These are phyloP conservation scores for Phycomyces blakesleeanus DNA, from an alignment of 192 early-diverging fungal genomes.

Conservation along the genomic window DNA sequence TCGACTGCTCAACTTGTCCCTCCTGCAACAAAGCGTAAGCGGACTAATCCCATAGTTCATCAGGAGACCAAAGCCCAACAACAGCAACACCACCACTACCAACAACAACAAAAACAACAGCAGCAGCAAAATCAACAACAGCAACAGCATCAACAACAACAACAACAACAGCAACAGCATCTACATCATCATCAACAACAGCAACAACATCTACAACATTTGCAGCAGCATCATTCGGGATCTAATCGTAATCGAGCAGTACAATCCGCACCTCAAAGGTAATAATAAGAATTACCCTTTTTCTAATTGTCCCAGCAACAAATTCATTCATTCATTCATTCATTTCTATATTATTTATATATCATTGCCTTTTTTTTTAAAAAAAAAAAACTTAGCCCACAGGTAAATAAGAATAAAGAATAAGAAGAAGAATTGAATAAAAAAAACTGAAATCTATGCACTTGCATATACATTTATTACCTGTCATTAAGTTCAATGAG, in stretches of 20 bases:
- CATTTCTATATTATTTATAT: too few relatives aligned
- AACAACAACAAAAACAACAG: conserved; percentile 4
- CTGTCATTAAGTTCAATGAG: conserved; percentile 11
- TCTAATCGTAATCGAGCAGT: not conserved
- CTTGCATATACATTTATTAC: too few relatives aligned
- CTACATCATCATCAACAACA: not conserved
- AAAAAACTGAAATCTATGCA: too few relatives aligned
- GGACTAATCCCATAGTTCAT: conserved; percentile 11
- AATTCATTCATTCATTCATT: too few relatives aligned
- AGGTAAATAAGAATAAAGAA: too few relatives aligned
- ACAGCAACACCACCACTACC: not conserved
- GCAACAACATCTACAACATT: not conserved
- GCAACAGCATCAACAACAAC: not conserved
- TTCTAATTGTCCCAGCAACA: too few relatives aligned
- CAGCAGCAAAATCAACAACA: not conserved
- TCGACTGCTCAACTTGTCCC: not conserved
- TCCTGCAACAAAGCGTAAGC: conserved; percentile 11
- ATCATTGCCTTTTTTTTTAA: not conserved
- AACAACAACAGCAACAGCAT: not conserved
- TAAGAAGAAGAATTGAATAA: too few relatives aligned
- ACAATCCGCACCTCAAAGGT: conserved; percentile 4
- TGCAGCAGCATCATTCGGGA: not conserved
- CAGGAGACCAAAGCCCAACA: not conserved
- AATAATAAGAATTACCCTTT: conserved; percentile 10
- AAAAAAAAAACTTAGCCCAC: too few relatives aligned